Evolutionary conservation across 441 rosid species (phyloP).

Genomic region (Viola pubescens): DNA sequence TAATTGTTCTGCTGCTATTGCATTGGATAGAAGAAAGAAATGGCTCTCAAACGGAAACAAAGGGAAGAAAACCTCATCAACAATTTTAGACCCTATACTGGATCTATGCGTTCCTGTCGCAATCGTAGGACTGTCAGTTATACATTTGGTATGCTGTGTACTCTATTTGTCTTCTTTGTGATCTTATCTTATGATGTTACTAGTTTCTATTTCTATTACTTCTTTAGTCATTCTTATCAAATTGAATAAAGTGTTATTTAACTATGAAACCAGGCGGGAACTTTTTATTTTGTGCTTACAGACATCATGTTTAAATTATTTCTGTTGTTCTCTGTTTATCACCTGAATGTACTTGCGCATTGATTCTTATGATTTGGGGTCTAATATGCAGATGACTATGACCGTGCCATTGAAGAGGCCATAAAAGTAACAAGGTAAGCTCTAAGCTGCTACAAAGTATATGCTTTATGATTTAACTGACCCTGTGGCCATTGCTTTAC

Average conservation of each 20-base stretch:
- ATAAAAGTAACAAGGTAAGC: slow-evolving; percentile 53
- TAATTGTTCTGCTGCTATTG: slow-evolving; percentile 12
- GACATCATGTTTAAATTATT: no score
- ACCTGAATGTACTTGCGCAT: background rate
- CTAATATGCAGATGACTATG: slow-evolving; percentile 59
- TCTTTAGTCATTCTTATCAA: background rate
- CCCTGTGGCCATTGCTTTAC: no score
- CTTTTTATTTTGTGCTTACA: background rate
- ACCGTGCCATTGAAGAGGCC: slow-evolving; percentile 62
- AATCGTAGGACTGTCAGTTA: slow-evolving; percentile 48
- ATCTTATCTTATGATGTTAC: background rate
- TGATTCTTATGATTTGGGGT: slow-evolving; percentile 9
- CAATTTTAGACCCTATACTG: slow-evolving; percentile 28
- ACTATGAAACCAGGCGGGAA: background rate
- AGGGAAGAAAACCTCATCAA: slow-evolving; percentile 46
- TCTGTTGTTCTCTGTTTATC: background rate
- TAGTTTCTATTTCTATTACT: background rate
- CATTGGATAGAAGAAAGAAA: slow-evolving; percentile 57
- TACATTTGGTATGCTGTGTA: slow-evolving; percentile 55
- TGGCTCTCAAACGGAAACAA: slow-evolving; percentile 45
- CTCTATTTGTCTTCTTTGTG: slow-evolving; percentile 7
- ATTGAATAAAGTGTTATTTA: background rate
- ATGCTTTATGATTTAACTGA: slow-evolving; percentile 1
- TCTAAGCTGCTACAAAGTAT: background rate
- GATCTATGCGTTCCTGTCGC: slow-evolving; percentile 56